Conservation (phyloP, 108 stramenopile genomes). For the Nannochloropsis granulata region DNA sequence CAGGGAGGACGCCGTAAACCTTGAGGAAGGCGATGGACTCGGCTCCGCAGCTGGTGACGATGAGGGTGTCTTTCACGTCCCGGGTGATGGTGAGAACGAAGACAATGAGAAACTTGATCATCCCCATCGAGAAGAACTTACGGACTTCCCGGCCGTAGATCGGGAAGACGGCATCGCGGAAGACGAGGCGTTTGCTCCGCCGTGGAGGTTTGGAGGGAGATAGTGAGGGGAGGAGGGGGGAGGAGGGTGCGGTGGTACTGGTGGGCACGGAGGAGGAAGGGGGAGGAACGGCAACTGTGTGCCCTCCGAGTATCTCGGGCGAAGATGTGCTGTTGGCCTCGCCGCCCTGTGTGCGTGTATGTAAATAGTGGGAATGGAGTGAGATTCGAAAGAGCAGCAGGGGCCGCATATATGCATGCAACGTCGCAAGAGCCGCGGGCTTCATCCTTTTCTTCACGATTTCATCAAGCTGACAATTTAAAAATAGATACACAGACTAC, state of each 20-base stretch:
- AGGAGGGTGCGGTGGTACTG: background rate
- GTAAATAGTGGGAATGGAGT: background rate
- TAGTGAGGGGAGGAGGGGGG: background rate
- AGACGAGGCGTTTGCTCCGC: background rate
- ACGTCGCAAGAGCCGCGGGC: background rate
- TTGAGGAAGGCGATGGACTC: slow-evolving; percentile 73
- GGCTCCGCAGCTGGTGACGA: slow-evolving; percentile 88
- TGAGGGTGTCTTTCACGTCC: slow-evolving; percentile 87
- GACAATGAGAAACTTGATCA: slow-evolving; percentile 88
- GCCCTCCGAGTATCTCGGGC: background rate
- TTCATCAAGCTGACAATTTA: too few relatives aligned
- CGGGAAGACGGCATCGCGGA: slow-evolving; percentile 59
- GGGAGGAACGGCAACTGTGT: background rate
- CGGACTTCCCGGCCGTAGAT: slow-evolving; percentile 63
- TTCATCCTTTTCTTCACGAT: too few relatives aligned
- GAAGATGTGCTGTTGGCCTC: background rate
- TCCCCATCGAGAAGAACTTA: slow-evolving; percentile 71
- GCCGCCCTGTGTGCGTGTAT: background rate
- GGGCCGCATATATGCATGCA: background rate
- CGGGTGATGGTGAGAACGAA: slow-evolving; percentile 78
- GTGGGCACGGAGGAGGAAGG: background rate
- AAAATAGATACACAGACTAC: too few relatives aligned
- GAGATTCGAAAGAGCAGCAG: background rate
- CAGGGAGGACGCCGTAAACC: slow-evolving; percentile 40
- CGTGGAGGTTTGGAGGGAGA: background rate